Evolutionary conservation across 2,329 filamentous ascomycete genomes (phyloP).

Genomic region (Ciborinia camelliae): DNA sequence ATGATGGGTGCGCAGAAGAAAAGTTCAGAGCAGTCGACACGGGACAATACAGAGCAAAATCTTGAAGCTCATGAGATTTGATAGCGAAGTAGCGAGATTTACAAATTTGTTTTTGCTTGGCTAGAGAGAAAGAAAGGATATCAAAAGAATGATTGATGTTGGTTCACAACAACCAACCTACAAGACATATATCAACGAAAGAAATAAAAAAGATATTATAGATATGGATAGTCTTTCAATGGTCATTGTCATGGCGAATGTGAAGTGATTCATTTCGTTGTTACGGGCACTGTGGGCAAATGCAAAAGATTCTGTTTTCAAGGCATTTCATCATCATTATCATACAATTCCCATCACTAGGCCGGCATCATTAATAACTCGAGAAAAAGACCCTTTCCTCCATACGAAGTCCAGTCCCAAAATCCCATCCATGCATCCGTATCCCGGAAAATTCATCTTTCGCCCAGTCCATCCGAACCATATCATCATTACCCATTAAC

Average conservation of each 20-base stretch:
- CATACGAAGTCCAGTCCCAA: not conserved
- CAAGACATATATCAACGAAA: not conserved
- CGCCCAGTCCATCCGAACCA: not conserved
- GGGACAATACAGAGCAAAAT: not conserved
- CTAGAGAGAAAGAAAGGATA: not conserved
- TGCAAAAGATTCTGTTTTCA: not conserved
- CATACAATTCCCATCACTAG: constrained; percentile 1
- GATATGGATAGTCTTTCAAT: not conserved
- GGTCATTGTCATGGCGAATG: too few species aligned
- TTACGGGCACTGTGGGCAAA: not conserved
- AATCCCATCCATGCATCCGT: constrained; percentile 1
- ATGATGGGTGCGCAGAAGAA: not conserved
- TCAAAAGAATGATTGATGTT: too few species aligned
- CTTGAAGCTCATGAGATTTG: not conserved
- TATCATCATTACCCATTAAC: constrained; percentile 8
- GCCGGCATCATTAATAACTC: constrained; percentile 7
- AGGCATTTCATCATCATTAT: constrained; percentile 13
- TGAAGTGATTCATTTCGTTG: not conserved
- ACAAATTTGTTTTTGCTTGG: not conserved
- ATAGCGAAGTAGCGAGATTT: not conserved
- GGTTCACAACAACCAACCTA: constrained; percentile 11
- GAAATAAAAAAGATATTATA: not conserved
- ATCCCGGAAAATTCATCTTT: not conserved
- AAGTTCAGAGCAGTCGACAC: not conserved
- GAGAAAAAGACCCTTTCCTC: not conserved